Percentiles rank a stretch among this genome's conserved stretches.
Evolutionary conservation across 108 stramenopile species (phyloP).

Genomic region (Schizochytrium sp.): DNA sequence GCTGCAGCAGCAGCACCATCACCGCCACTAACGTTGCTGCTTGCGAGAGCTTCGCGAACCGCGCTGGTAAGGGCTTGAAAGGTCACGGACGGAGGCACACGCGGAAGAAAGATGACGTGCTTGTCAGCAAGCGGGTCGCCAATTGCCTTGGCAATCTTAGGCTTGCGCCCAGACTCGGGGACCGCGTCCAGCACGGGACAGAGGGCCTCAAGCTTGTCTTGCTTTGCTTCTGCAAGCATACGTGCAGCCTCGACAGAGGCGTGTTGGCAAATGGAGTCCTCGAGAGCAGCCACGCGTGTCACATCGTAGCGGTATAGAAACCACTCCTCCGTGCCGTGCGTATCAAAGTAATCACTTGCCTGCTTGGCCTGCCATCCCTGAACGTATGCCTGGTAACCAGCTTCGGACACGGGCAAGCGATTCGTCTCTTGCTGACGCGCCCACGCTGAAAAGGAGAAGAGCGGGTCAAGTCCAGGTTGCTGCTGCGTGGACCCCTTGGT

Average conservation of each 20-base stretch:
- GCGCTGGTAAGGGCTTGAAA: not conserved
- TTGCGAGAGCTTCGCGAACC: not conserved
- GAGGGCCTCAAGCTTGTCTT: not conserved
- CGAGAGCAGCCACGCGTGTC: not conserved
- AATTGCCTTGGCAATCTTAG: not conserved
- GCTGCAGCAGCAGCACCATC: not conserved
- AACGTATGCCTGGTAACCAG: conserved; percentile 5
- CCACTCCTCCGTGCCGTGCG: not conserved
- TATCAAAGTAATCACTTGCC: not conserved
- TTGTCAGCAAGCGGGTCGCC: not conserved
- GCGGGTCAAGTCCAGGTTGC: not conserved
- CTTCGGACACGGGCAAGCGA: not conserved
- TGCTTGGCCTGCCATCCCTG: not conserved
- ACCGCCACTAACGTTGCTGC: too few species aligned
- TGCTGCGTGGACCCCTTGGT: too few species aligned
- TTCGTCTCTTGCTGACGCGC: not conserved
- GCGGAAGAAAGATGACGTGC: not conserved
- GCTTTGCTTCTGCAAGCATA: not conserved
- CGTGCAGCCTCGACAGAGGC: not conserved
- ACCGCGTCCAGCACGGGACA: not conserved
- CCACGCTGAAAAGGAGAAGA: not conserved
- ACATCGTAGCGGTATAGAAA: not conserved
- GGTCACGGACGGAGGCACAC: not conserved
- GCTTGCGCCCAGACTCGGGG: not conserved
- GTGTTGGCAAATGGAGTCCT: not conserved